phyloP scores from a whole-genome alignment of 2,329 filamentous ascomycete genomes.

The Fusarium austroafricanum region DNA sequence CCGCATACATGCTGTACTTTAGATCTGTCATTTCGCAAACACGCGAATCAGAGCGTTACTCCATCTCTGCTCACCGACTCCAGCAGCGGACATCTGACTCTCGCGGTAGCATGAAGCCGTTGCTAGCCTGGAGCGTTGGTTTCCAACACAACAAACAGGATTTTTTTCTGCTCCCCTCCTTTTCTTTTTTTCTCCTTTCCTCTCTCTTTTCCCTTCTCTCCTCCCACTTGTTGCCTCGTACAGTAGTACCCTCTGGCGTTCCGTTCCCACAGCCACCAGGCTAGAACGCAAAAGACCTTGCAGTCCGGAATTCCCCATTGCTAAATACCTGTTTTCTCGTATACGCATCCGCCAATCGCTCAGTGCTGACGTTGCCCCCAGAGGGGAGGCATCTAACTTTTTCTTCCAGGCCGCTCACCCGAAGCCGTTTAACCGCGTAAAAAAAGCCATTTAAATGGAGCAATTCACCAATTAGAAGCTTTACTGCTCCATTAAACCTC shows the following conservation, averaged over 20 bases:
- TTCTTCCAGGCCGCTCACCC: slow-evolving; percentile 11
- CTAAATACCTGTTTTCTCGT: neutral
- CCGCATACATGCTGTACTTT: slow-evolving; percentile 4
- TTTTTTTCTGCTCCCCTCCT: neutral
- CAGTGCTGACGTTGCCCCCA: neutral
- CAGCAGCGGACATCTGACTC: neutral
- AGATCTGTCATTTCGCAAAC: neutral
- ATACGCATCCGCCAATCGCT: slow-evolving; percentile 14
- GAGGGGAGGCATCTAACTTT: slow-evolving; percentile 8
- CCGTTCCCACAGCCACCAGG: neutral
- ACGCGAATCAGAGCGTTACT: neutral
- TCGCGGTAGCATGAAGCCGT: neutral
- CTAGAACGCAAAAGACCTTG: neutral
- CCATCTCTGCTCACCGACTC: slow-evolving; percentile 16
- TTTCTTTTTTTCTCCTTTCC: neutral
- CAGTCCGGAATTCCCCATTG: neutral
- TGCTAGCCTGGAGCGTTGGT: neutral
- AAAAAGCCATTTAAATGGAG: slow-evolving; percentile 3
- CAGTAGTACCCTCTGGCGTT: neutral
- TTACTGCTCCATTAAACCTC: neutral
- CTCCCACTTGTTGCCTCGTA: neutral
- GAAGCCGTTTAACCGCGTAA: slow-evolving; percentile 14
- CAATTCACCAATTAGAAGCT: slow-evolving; percentile 1
- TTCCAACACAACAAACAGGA: neutral
- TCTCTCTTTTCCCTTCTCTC: neutral